Evolutionary conservation across 2,329 filamentous ascomycete genomes (phyloP).

Genomic region (Microdochium nivale): DNA sequence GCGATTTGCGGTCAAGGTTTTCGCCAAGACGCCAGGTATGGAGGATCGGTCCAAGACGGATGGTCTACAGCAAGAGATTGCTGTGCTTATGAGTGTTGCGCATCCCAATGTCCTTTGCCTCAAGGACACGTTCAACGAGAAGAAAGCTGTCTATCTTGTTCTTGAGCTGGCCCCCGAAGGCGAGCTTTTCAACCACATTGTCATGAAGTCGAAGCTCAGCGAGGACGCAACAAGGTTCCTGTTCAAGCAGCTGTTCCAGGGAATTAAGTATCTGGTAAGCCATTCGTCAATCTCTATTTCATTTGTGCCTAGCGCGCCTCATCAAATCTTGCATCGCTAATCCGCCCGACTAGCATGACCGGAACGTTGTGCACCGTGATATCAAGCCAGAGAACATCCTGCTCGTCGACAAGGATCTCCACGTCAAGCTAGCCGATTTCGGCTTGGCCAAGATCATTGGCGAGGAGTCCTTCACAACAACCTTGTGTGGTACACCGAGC

Average conservation of each 20-base stretch:
- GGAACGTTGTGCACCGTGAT: slow-evolving; percentile 93
- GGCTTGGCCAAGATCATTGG: slow-evolving; percentile 97
- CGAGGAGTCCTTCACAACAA: slow-evolving; percentile 96
- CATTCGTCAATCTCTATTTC: not conserved
- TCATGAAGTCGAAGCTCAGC: slow-evolving; percentile 79
- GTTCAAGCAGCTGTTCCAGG: slow-evolving; percentile 86
- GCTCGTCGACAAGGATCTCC: slow-evolving; percentile 73
- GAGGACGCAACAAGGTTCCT: slow-evolving; percentile 80
- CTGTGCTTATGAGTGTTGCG: slow-evolving; percentile 92
- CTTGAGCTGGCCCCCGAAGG: slow-evolving; percentile 86
- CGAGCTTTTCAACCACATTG: slow-evolving; percentile 92
- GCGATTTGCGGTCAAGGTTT: slow-evolving; percentile 88
- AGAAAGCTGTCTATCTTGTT: slow-evolving; percentile 82
- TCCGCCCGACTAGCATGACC: slow-evolving; percentile 62
- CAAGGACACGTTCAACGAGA: slow-evolving; percentile 91
- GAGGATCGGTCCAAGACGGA: slow-evolving; percentile 80
- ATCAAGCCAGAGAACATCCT: slow-evolving; percentile 98
- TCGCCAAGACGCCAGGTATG: slow-evolving; percentile 74
- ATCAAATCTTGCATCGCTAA: slow-evolving; percentile 21
- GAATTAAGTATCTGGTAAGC: slow-evolving; percentile 86
- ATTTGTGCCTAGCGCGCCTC: not conserved
- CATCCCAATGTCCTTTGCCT: slow-evolving; percentile 89
- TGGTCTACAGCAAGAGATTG: slow-evolving; percentile 89
- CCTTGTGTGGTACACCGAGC: slow-evolving; percentile 90
- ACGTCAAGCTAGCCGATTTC: slow-evolving; percentile 91